Percentiles rank a stretch among this genome's conserved stretches.
Evolutionary conservation across 2,329 filamentous ascomycete genomes (phyloP).

Genomic region (Colletotrichum orchidophilum): DNA sequence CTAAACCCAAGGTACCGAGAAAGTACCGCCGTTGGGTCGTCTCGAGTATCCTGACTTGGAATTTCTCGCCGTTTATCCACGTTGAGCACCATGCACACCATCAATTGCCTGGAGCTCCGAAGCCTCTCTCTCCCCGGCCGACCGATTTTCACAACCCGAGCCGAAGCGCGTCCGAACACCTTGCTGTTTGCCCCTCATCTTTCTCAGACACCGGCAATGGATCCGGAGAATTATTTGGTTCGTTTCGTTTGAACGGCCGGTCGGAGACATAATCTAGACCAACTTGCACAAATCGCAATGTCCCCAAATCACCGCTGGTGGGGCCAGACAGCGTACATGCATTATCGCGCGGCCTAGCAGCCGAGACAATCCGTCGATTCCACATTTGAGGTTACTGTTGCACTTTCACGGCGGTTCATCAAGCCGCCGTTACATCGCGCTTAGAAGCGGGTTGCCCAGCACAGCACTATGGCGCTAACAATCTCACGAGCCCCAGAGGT

Average conservation of each 20-base stretch:
- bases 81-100: slow-evolving; percentile 5
- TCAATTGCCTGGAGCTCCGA: background rate
- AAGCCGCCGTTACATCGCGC: slow-evolving; percentile 27
- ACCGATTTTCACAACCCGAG: slow-evolving; percentile 13
- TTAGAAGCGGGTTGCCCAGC: background rate
- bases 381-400: background rate
- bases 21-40: background rate
- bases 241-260: slow-evolving; percentile 6
- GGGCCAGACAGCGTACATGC: background rate
- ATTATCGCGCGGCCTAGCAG: background rate
- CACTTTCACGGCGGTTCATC: slow-evolving; percentile 9
- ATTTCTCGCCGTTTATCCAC: slow-evolving; percentile 15
- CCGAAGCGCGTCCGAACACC: background rate
- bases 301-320: background rate
- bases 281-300: background rate
- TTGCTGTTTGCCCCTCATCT: background rate
- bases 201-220: slow-evolving; percentile 6
- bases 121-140: background rate
- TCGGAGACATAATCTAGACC: background rate
- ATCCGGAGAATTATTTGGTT: slow-evolving; percentile 31
- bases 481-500: slow-evolving; percentile 4
- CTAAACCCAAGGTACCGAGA: background rate
- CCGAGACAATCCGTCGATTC: slow-evolving; percentile 3
- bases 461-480: slow-evolving; percentile 5
- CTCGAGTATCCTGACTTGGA: background rate